phyloP scores from a whole-genome alignment of 805 yeast genomes.

The Saccharomycopsis oosterbeekiorum region DNA sequence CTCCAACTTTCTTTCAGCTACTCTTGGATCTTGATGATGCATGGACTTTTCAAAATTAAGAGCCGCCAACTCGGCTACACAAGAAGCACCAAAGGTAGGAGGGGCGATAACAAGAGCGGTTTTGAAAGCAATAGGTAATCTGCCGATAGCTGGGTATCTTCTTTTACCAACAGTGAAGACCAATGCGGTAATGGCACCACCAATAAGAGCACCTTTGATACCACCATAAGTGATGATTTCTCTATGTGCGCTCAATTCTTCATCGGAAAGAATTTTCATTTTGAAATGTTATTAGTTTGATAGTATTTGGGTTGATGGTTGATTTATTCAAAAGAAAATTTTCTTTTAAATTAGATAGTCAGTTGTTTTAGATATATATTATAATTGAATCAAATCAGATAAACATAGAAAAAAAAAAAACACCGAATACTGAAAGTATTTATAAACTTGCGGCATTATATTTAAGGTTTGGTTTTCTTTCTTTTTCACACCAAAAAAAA shows the following conservation, averaged over 20 bases:
- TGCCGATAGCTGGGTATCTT: slow-evolving; percentile 35
- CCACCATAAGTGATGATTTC: slow-evolving; percentile 53
- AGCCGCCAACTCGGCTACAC: slow-evolving; percentile 65
- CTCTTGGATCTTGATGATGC: slow-evolving; percentile 39
- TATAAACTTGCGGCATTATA: too few relatives aligned
- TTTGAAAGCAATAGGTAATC: slow-evolving; percentile 44
- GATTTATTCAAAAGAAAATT: too few relatives aligned
- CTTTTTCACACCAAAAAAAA: too few relatives aligned
- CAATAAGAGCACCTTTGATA: slow-evolving; percentile 46
- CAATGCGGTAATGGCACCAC: slow-evolving; percentile 46
- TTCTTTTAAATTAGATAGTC: too few relatives aligned
- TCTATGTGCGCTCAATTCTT: slow-evolving; percentile 59
- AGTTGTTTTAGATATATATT: too few relatives aligned
- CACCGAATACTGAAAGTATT: too few relatives aligned
- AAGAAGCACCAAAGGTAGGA: slow-evolving; percentile 49
- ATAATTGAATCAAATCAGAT: too few relatives aligned
- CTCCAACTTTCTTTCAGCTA: slow-evolving; percentile 32
- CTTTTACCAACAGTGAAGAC: slow-evolving; percentile 42
- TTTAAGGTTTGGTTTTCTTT: too few relatives aligned
- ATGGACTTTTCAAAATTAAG: slow-evolving; percentile 49
- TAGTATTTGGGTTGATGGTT: too few relatives aligned
- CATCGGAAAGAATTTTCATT: slow-evolving; percentile 60
- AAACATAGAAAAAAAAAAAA: too few relatives aligned
- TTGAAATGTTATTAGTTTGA: not conserved
- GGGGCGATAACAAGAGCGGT: slow-evolving; percentile 65